Base-by-base conservation (phyloP, 768 basidiomycete genomes). In the Suillus variegatus region DNA sequence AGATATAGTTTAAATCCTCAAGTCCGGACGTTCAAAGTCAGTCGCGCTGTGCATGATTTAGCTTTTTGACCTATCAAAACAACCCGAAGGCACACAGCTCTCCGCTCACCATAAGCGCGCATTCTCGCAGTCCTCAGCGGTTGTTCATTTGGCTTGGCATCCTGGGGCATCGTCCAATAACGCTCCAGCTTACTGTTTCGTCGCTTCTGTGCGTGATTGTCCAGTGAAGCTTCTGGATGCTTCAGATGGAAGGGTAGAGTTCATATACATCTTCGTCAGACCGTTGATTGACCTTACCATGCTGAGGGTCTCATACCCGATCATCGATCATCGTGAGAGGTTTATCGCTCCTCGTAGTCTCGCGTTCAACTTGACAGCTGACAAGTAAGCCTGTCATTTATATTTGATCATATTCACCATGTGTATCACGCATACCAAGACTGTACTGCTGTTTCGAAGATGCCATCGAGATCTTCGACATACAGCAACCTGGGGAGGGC, bases 161-260 rank as follows among this genome's bases (percentile, higher is more conserved):
- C 95, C 97, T 0, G 81, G 84, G 1, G 95, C 95, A 0, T 85
- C 86, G 0, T 69, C 76, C 1, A 70, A 73, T 8, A 81, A 88
- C 52, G 85, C 87, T 0, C 83, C 88, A 0, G 82, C 88, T 2
- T 97, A 86, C 74, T 96, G 95, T 75, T 95, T 95, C 73, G 79
- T 94, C 0, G 85, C 91, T 0, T 94, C 92, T 7, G 87, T 96
- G 8, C 85, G 93, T 32, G 95, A 97, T 73, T 86, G 86, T 52
- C 95, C 96, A 0, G 86, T 98, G 2, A 91, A 93, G 69, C 80
- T 98, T 16, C 77, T 97, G 0, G 94, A 99, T 71, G 97, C 87
- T 0, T 79, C 78, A 0, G 87, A 88, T 71, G 94, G 92, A 51
- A 80, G 88, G 74, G 96, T 95, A 71, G 40, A 56, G 16, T 46